Evolutionary conservation across 2,329 filamentous ascomycete species (phyloP).

Genomic region (Grosmannia serpens): DNA sequence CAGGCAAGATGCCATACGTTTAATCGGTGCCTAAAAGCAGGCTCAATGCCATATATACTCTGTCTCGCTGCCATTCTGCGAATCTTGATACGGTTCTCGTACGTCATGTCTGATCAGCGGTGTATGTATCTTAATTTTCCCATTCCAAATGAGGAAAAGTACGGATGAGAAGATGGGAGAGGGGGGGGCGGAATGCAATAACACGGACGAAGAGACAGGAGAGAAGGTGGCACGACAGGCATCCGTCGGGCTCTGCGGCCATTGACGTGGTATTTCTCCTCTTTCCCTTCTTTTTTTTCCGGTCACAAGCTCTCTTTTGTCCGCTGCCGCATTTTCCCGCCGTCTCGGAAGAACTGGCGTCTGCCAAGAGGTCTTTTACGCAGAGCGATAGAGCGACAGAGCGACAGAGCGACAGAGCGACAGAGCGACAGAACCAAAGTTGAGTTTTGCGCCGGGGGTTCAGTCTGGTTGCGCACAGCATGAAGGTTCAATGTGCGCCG

Average conservation of each 20-base stretch:
- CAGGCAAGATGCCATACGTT: too few species aligned
- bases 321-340: not conserved
- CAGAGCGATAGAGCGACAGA: not conserved
- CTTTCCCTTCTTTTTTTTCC: not conserved
- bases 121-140: not conserved
- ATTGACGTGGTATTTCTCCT: not conserved
- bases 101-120: not conserved
- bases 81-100: too few species aligned
- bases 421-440: not conserved
- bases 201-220: not conserved
- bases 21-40: too few species aligned
- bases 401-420: too few species aligned
- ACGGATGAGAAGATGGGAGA: not conserved
- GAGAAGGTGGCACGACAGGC: not conserved
- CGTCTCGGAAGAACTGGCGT: not conserved
- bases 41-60: too few species aligned
- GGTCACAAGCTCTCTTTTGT: not conserved
- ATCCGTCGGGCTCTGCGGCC: not conserved
- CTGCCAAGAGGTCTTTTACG: not conserved
- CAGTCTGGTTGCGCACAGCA: not conserved
- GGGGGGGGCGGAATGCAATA: not conserved
- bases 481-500: not conserved
- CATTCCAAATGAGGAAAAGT: not conserved
- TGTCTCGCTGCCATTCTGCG: too few species aligned
- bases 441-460: not conserved